Conservation (phyloP, 2,329 filamentous ascomycete genomes). For the Hymenoscyphus scutula region DNA sequence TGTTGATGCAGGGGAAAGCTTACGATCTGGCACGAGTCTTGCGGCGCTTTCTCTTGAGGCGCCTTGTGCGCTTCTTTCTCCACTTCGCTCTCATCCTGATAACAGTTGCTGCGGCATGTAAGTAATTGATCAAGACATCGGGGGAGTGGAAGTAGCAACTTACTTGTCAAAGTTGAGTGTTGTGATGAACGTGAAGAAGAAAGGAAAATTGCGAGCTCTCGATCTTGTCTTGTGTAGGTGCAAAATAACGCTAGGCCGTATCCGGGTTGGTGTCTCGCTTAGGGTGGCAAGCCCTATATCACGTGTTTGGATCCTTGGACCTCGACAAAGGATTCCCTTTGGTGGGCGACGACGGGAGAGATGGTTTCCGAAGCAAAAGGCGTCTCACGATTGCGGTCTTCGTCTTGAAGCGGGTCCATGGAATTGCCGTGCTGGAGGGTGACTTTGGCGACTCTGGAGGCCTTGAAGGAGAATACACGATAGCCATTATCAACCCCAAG, state of each 20-base stretch:
- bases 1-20: conserved; percentile 42
- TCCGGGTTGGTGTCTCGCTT: neutral
- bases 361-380: neutral
- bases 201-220: conserved; percentile 7
- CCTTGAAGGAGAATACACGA: too few relatives aligned
- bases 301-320: neutral
- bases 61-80: conserved; percentile 99
- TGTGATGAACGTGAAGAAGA: conserved; percentile 10
- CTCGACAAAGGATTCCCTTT: neutral
- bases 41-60: conserved; percentile 99
- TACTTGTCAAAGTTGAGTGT: conserved; percentile 17
- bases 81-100: conserved; percentile 85
- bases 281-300: conserved; percentile 2
- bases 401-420: neutral
- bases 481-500: too few relatives aligned
- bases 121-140: neutral
- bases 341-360: neutral
- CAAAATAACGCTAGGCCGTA: neutral
- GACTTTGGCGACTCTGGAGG: too few relatives aligned
- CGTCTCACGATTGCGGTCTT: neutral
- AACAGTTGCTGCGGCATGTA: conserved; percentile 4
- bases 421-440: neutral
- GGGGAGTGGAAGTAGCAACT: conserved; percentile 2
- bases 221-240: conserved; percentile 1
- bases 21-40: conserved; percentile 98